A percentile compares a stretch with the other conserved stretches of the same genome.
These are phyloP conservation scores for Trichoderma sp. DNA, from an alignment of 2,329 filamentous ascomycete genomes.

Conservation along the genomic window DNA sequence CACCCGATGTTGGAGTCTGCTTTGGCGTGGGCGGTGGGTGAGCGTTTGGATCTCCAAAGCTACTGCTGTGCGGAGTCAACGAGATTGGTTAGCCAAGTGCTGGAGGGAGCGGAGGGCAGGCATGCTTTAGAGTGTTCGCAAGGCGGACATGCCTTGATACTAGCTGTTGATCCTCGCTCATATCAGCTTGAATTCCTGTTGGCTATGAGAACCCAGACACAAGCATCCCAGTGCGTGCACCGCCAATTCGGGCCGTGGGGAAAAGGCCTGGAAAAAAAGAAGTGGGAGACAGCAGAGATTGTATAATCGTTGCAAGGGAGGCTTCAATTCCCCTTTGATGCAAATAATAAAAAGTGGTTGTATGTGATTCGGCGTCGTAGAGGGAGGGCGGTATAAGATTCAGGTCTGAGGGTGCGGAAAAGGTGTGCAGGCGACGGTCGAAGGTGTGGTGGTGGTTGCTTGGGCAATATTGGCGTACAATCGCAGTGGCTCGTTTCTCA, in stretches of 20 bases:
- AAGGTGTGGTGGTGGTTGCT: conserved; percentile 14
- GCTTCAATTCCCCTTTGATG: conserved; percentile 9
- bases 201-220: conserved; percentile 20
- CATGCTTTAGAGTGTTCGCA: conserved; percentile 17
- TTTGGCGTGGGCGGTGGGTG: conserved; percentile 57
- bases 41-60: conserved; percentile 63
- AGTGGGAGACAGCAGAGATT: not conserved
- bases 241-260: conserved; percentile 16
- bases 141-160: conserved; percentile 48
- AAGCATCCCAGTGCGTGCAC: conserved; percentile 23
- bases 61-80: conserved; percentile 30
- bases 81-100: conserved; percentile 8
- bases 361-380: not conserved
- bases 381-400: conserved; percentile 13
- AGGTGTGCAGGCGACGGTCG: not conserved
- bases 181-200: conserved; percentile 46
- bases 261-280: not conserved
- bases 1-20: conserved; percentile 53
- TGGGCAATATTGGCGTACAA: conserved; percentile 10
- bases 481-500: conserved; percentile 22
- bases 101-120: conserved; percentile 18
- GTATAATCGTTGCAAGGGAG: conserved; percentile 4
- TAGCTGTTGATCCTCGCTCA: conserved; percentile 60
- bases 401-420: not conserved
- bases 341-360: not conserved